Evolutionary conservation across 106 monocot genomes (phyloP).

Genomic region (Narthecium ossifragum): DNA sequence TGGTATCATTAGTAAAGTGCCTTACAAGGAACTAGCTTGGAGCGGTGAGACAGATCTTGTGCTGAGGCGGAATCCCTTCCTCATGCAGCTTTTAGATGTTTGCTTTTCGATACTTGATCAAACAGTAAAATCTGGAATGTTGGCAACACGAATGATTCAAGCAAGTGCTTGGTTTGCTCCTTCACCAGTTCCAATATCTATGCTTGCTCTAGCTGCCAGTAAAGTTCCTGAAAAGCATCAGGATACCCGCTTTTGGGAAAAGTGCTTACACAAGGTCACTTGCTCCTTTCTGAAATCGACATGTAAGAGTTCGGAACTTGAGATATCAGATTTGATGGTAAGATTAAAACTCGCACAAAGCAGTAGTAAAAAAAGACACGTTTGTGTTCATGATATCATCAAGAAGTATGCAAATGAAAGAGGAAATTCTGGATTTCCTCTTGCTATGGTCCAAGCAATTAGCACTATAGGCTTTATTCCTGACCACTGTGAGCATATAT

Average conservation of each 20-base stretch:
- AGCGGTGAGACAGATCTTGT: slow-evolving; percentile 36
- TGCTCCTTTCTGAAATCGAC: slow-evolving; percentile 29
- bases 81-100: slow-evolving; percentile 77
- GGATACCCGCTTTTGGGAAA: slow-evolving; percentile 25
- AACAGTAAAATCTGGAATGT: slow-evolving; percentile 64
- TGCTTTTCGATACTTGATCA: slow-evolving; percentile 94
- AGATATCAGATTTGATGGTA: slow-evolving; percentile 69
- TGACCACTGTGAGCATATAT: too few species aligned
- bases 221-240: slow-evolving; percentile 50
- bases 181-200: slow-evolving; percentile 44
- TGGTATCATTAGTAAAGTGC: slow-evolving; percentile 71
- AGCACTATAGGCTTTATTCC: too few species aligned
- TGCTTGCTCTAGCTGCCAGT: slow-evolving; percentile 71
- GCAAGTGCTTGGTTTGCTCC: slow-evolving; percentile 81
- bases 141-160: slow-evolving; percentile 80
- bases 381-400: slow-evolving; percentile 68
- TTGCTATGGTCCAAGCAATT: too few species aligned
- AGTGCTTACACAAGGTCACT: slow-evolving; percentile 24
- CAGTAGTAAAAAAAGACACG: slow-evolving; percentile 29
- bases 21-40: slow-evolving; percentile 33
- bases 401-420: slow-evolving; percentile 54
- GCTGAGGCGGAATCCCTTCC: slow-evolving; percentile 36
- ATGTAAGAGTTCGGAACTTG: slow-evolving; percentile 59
- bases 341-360: slow-evolving; percentile 77
- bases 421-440: too few species aligned